Base-by-base conservation (phyloP, 2,329 filamentous ascomycete genomes). In the Penicillium sp. region DNA sequence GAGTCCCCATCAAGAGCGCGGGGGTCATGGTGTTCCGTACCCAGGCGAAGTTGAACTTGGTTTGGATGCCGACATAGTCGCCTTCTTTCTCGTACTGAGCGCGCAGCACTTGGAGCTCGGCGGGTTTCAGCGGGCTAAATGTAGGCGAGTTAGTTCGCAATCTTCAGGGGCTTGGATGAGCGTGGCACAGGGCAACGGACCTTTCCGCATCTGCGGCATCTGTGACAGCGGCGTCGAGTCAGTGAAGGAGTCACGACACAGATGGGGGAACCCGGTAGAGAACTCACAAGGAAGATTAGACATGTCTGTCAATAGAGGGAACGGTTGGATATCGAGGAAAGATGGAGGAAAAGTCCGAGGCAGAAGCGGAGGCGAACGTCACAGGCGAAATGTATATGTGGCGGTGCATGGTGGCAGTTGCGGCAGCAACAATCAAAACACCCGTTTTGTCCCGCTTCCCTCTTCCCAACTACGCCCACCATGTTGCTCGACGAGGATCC, bases 11-110 rank as follows among this genome's bases (percentile, higher is more conserved):
- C 39, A 41, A 9, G 22, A 5, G n/a, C 18, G 8, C 35, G 16
- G 13, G n/a, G 10, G 33, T 20, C 35, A 22, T 27, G 33, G 11
- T 31, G 31, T 63, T 35, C 35, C 79, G 51, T 83, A 95, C 91
- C 94, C 94, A 99, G 69, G 94, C 92, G 74, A 92, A 97, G 84
- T 99, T 99, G 83, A 99, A 99, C 72, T 97, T 97, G 56, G 94
- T 99, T 75, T 99, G 94, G 36, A 99, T 84, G 54, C 92, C 92
- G 55, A 96, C 92, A 79, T 95, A 95, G 66, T 95, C 90, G 62
- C 92, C 94, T 76, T 99, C 94, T 71, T 96, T 96, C 71, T 97
- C 92, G 72, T 94, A 99, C 73, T 99, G 94, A 54, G 89, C 81
- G 60, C 92, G 89, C 48, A 99, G 82, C 57, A 97, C 94, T 72